Base-by-base conservation (phyloP, 2,329 filamentous ascomycete genomes). In the Cylindrodendrum hubeiense region DNA sequence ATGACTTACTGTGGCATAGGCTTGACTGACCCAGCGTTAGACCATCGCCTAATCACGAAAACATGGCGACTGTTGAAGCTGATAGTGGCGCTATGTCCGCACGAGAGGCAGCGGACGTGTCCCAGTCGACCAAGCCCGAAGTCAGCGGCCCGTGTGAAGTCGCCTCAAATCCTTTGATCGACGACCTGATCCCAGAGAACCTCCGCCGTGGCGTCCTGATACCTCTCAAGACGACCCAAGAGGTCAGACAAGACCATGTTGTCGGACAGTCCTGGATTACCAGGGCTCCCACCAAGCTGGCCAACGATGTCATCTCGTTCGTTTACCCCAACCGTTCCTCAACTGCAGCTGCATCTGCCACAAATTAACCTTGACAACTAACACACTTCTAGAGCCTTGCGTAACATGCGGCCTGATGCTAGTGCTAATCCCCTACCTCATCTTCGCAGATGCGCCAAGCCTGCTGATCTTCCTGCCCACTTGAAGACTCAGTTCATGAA, bases 401-500 rank as follows among this genome's bases (percentile, higher is more conserved):
- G 87, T 73, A 80, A 82, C 57, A 78, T 89, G 75, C 81, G 88
- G 66, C 86, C 87, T 73, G 86, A 89, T 74, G 87, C 87, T 76
- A 85, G 86, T 74, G 86, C 85, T 85, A 87, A 90, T 79, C 87
- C 86, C 83, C 83, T 91, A 72, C 86, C 89, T 80, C 90, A 95
- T 80, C 84, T 95, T 60, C 91, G 92, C 68, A 88, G 92, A 77
- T 93, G 93, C 77, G 91, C 90, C 63, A 94, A 94, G 78, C 87
- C 87, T 50, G 82, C 84, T 57, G 90, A 91, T 74, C 83, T 95
- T 9, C 91, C 92, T 10, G 81, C 85, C 26, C 89, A 91, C 71
- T 83, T 92, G 66, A 89, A 89, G 77, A 83, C 85, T 6, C 83
- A 86, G 66, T 87, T 86, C 69, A 89, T 90, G 85, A 88, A 89